A percentile compares a stretch with the other conserved stretches of the same genome.
Evolutionary conservation across 306 rosid genomes (phyloP).

Genomic region (Arachis hypogaea): DNA sequence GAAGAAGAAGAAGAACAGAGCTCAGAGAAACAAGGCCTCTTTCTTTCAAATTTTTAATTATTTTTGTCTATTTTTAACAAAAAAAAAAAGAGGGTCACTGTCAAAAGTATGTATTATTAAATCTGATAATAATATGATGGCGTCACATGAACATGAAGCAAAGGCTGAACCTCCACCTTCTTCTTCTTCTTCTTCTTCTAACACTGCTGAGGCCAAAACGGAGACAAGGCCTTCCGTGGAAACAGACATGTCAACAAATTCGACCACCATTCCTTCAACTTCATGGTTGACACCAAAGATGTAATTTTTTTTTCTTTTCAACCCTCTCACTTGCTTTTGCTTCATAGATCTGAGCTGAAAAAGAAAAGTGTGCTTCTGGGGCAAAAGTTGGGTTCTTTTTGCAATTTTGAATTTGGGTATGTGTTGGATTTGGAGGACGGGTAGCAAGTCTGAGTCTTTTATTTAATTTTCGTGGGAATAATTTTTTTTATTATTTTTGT

Average conservation of each 20-base stretch:
- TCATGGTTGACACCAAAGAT: constrained; percentile 90
- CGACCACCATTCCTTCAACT: constrained; percentile 44
- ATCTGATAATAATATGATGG: constrained; percentile 23
- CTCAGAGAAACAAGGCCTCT: neutral
- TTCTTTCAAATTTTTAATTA: constrained; percentile 20
- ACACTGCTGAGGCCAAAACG: constrained; percentile 2
- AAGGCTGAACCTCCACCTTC: constrained; percentile 14
- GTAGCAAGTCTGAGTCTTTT: constrained; percentile 7
- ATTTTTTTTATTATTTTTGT: neutral
- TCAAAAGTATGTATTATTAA: constrained; percentile 18
- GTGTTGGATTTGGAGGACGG: neutral
- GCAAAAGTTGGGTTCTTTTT: constrained; percentile 16
- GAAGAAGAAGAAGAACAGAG: neutral
- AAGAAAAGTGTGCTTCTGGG: constrained; percentile 18
- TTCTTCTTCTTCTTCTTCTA: neutral
- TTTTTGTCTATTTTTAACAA: constrained; percentile 18
- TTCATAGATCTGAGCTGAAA: constrained; percentile 29
- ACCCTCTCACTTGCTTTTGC: neutral
- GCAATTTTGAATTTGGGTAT: constrained; percentile 25
- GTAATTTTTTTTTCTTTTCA: constrained; percentile 33
- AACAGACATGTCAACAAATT: neutral
- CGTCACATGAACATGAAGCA: constrained; percentile 22
- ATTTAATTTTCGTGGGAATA: constrained; percentile 3
- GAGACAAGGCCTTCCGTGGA: constrained; percentile 18
- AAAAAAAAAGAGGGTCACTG: constrained; percentile 6